Evolutionary conservation across 805 yeast genomes (phyloP), one percentile per base, ranked within the genome.

Genomic region (Pichia membranifaciens): DNA sequence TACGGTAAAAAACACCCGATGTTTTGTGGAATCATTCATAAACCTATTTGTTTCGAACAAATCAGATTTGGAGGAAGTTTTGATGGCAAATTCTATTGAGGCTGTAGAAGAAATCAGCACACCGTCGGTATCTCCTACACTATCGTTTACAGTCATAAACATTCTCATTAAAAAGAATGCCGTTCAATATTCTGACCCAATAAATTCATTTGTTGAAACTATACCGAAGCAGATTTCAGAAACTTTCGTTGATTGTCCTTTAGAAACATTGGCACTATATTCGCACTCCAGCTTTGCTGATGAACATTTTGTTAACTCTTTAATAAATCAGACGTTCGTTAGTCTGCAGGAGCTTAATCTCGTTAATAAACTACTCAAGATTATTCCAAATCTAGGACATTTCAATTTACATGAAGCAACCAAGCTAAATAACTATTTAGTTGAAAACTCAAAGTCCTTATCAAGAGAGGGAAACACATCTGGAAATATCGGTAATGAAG

Each of bases 161-260:
- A 48, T 52, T 7, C 57, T 62, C 17, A 54, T 72, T 4, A 53
- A 50, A 31, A 47, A 53, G 13, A 57, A 64, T 34, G 13, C 56
- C 4, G 31, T 45, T 0, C 48, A 52, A 8, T 64, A 52, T 44
- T 22, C 48, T 3, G 50, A 60, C 0, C 58, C 59, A n/a, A 57
- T 79, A 1, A 53, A 58, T 0, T 56, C 58, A 3, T 64, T 73
- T 38, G 51, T 74, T 16, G 54, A 55, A 17, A 64, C 63, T 15
- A 16, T 76, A 6, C 69, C 74, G 4, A 54, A 58, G 1, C 59
- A 60, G 51, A 49, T 73, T 5, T 61, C 68, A 0, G 55, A 62
- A 5, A 40, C 49, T 0, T 60, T 61, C 16, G 54, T 64, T 41
- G 69, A 64, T 4, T 40, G 45, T 9, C 69, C 72, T 2, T 52